phyloP scores from a whole-genome alignment of 768 basidiomycete species.

The Xanthoconium stramineum region DNA sequence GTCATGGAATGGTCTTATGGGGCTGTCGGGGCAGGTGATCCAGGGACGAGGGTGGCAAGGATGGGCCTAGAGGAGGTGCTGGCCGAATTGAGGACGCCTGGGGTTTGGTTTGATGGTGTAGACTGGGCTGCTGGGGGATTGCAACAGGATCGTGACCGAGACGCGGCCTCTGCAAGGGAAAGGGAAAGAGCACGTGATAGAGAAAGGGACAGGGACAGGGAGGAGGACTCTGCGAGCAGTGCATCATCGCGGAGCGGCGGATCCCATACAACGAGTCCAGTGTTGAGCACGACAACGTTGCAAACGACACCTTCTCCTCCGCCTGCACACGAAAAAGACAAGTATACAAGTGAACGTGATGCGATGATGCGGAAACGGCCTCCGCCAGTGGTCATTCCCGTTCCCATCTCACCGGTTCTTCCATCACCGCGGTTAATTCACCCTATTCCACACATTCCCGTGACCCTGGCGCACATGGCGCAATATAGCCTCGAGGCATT shows the following conservation, averaged over 20 bases:
- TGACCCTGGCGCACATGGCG: conserved; percentile 51
- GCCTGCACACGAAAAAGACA: conserved; percentile 40
- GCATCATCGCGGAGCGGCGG: conserved; percentile 47
- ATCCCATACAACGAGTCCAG: conserved; percentile 67
- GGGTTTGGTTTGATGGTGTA: conserved; percentile 70
- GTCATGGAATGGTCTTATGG: conserved; percentile 60
- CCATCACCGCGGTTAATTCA: conserved; percentile 57
- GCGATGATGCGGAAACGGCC: conserved; percentile 15
- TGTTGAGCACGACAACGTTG: conserved; percentile 68
- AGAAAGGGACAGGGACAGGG: conserved; percentile 37
- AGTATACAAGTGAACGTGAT: conserved; percentile 29
- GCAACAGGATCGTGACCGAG: conserved; percentile 36
- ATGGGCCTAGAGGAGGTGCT: conserved; percentile 65
- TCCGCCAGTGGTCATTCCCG: conserved; percentile 32
- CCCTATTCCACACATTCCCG: conserved; percentile 68
- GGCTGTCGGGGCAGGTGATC: conserved; percentile 41
- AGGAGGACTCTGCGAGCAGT: conserved; percentile 48
- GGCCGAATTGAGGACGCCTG: conserved; percentile 49
- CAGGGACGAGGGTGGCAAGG: conserved; percentile 49
- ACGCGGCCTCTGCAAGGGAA: conserved; percentile 25
- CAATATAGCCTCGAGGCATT: conserved; percentile 58
- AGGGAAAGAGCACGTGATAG: conserved; percentile 25
- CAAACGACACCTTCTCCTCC: conserved; percentile 80
- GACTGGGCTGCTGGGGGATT: conserved; percentile 48
- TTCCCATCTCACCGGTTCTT: conserved; percentile 57